A percentile compares a stretch with the other conserved stretches of the same genome.
Conservation (phyloP, 2,329 filamentous ascomycete genomes). For the Cladosporium colombiae region DNA sequence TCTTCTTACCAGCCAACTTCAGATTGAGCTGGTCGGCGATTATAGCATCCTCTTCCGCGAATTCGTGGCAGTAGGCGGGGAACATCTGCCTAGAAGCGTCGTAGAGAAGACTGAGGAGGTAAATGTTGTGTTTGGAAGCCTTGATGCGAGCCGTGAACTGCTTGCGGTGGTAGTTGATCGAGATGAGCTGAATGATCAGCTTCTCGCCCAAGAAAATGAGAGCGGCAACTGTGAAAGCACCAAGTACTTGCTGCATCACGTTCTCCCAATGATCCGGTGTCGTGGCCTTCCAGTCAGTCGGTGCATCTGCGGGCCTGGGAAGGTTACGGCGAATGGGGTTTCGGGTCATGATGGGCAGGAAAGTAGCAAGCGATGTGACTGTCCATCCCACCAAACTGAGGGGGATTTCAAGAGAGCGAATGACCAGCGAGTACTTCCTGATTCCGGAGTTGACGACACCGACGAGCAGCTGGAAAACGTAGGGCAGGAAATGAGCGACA, state of each 20-base stretch:
- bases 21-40: constrained; percentile 77
- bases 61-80: constrained; percentile 88
- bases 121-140: constrained; percentile 83
- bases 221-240: constrained; percentile 66
- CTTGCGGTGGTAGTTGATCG: constrained; percentile 80
- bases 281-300: constrained; percentile 4
- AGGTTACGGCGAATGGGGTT: constrained; percentile 36
- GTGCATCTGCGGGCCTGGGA: constrained; percentile 11
- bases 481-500: constrained; percentile 59
- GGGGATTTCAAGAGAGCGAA: constrained; percentile 61
- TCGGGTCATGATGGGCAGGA: constrained; percentile 51
- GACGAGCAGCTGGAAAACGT: constrained; percentile 60
- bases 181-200: constrained; percentile 77
- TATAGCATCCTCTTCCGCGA: constrained; percentile 85
- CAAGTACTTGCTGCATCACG: constrained; percentile 64
- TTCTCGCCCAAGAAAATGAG: constrained; percentile 76
- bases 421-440: constrained; percentile 62
- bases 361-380: constrained; percentile 60
- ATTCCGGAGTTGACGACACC: constrained; percentile 66
- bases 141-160: constrained; percentile 82
- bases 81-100: constrained; percentile 87
- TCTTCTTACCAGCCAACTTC: constrained; percentile 57
- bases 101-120: constrained; percentile 80
- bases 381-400: constrained; percentile 63
- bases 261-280: constrained; percentile 50